Base-by-base conservation (phyloP, 2,329 filamentous ascomycete genomes). In the Trichoderma pleuroti region DNA sequence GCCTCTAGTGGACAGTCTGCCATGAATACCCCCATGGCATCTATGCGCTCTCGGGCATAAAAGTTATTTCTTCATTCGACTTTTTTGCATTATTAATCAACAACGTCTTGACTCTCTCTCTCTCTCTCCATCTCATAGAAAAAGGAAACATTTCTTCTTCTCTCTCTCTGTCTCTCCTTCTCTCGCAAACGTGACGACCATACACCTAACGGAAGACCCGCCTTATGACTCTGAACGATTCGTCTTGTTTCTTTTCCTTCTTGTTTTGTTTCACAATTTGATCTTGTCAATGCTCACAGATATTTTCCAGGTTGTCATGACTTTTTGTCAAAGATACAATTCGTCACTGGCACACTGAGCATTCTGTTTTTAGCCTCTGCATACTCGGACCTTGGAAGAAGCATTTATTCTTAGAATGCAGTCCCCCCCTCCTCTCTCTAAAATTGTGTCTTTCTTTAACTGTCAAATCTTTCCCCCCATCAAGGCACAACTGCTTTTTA, bases 41-140 rank as follows among this genome's bases (percentile, higher is more conserved):
- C 81, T 54, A 72, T 79, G 60, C 79, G 79, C 65, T 79, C 81
- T 71, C 80, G 80, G 70, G 74, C 77, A 26, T 83, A 77, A 76
- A 76, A 70, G 66, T 64, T 63, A 64, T 65, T 62, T 63, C 62
- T 70, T 72, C 68, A 39, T 52, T 64, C 59, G 59, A 67, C 63
- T 63, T 52, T 63, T 52, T 57, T 64, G 66, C 56, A 59, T 61
- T 63, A 64, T 71, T 63, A 72, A 70, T 66, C 71, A 72, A 66
- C 68, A 70, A 61, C 67, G 49, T 36, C n/a, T 70, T 69, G 70
- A 64, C 34, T 39, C 30, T 24, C 30, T 59, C 18, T 36, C 56
- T 59, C 54, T 9, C 54, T 57, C 54, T 9, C 54, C 32, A 28
- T 32, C 16, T 42, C 39, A 42, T 42, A 10, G 6, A 56, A 52